Conservation (phyloP, 176 grass and related monocot species). For the sorghum (Sorghum bicolor) region DNA sequence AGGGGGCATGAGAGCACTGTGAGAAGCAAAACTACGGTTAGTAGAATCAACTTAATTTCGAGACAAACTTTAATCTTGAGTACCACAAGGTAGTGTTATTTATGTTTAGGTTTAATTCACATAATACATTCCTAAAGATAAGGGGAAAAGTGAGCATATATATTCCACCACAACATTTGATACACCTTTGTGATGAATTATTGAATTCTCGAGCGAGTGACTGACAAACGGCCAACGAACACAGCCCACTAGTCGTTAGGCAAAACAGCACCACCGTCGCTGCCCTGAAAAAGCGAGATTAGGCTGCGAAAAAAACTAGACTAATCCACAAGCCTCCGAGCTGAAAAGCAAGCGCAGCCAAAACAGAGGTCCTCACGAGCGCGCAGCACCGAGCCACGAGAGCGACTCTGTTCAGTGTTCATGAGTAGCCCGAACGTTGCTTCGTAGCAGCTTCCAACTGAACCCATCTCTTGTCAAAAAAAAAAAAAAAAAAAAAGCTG, state of each 20-base stretch:
- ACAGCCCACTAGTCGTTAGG: neutral
- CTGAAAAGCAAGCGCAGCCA: neutral
- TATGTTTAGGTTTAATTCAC: neutral
- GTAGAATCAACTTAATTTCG: too few relatives aligned
- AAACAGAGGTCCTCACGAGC: neutral
- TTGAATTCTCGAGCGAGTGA: neutral
- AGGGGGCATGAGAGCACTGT: too few relatives aligned
- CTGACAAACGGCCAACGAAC: neutral
- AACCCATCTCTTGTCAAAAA: too few relatives aligned
- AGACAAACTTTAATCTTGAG: neutral
- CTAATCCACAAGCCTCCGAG: neutral
- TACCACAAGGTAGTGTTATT: neutral
- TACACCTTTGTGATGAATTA: neutral
- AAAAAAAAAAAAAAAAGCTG: too few relatives aligned
- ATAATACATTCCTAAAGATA: neutral
- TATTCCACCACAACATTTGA: neutral
- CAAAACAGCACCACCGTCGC: neutral
- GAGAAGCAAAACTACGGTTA: too few relatives aligned
- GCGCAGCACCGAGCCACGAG: neutral
- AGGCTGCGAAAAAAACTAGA: neutral
- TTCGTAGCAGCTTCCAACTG: conserved; percentile 39
- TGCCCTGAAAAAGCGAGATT: neutral
- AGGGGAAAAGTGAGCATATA: too few relatives aligned
- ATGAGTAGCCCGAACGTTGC: neutral
- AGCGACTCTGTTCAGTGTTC: conserved; percentile 1